Conservation (phyloP, 768 basidiomycete genomes). For the Mycena vulgaris region DNA sequence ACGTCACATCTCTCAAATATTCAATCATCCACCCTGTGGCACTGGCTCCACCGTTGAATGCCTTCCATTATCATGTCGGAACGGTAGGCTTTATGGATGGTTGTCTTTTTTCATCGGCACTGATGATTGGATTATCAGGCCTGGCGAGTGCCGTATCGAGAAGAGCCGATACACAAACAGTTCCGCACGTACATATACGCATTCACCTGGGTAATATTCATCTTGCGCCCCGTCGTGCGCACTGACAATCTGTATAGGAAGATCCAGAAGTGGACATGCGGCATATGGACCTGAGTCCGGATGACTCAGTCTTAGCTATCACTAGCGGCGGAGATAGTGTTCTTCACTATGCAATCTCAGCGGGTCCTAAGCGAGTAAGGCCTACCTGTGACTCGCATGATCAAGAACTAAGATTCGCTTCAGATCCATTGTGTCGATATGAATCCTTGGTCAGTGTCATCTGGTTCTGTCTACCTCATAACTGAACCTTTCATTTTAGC, state of each 20-base stretch:
- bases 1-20: neutral
- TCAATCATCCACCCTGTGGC: too few species aligned
- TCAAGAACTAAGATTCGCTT: neutral
- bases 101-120: neutral
- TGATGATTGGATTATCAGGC: neutral
- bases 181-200: slow-evolving; percentile 63
- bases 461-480: slow-evolving; percentile 1
- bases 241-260: neutral
- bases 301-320: slow-evolving; percentile 72
- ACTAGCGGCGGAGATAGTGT: slow-evolving; percentile 77
- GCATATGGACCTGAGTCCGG: slow-evolving; percentile 62
- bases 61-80: neutral
- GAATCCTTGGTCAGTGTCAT: slow-evolving; percentile 62
- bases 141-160: slow-evolving; percentile 15
- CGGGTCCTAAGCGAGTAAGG: slow-evolving; percentile 5
- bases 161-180: neutral
- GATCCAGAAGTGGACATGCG: slow-evolving; percentile 42
- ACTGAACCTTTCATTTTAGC: slow-evolving; percentile 45
- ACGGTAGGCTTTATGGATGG: neutral
- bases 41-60: neutral
- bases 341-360: slow-evolving; percentile 69
- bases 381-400: neutral
- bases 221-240: slow-evolving; percentile 47
- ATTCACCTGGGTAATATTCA: slow-evolving; percentile 68
- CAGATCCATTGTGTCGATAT: slow-evolving; percentile 26